These are phyloP conservation scores for Hypoxylon sp. DNA, from an alignment of 2,329 filamentous ascomycete species.

Conservation along the genomic window DNA sequence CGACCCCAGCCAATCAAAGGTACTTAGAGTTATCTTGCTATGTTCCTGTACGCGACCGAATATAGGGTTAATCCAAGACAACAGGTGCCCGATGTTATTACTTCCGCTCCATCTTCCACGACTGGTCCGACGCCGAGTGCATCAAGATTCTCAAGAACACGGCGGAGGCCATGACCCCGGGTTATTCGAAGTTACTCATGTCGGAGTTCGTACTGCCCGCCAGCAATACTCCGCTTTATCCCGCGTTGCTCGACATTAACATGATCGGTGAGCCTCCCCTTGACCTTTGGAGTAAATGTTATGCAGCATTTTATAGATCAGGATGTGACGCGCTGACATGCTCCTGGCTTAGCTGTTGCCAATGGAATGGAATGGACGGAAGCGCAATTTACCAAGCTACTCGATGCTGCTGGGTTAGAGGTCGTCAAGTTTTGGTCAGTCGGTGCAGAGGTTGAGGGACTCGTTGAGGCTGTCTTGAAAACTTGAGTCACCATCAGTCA, in stretches of 20 bases:
- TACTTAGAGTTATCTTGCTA: not conserved
- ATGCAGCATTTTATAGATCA: no score
- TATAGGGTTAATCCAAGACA: not conserved
- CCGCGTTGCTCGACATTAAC: conserved; percentile 49
- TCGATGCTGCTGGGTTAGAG: conserved; percentile 46
- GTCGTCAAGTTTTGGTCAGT: not conserved
- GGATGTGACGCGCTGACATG: conserved; percentile 6
- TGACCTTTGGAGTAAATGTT: not conserved
- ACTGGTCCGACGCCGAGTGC: conserved; percentile 46
- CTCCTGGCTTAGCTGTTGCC: conserved; percentile 33
- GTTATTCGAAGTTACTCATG: conserved; percentile 51
- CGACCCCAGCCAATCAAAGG: conserved; percentile 24
- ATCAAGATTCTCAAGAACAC: conserved; percentile 42
- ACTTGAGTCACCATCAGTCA: not conserved
- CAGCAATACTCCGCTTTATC: conserved; percentile 41
- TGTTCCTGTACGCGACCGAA: not conserved
- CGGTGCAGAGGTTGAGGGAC: not conserved
- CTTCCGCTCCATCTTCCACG: conserved; percentile 46
- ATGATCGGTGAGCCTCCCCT: conserved; percentile 48
- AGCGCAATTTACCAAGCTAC: conserved; percentile 48
- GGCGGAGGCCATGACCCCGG: conserved; percentile 40
- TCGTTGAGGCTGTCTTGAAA: not conserved
- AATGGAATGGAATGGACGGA: conserved; percentile 51
- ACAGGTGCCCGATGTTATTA: conserved; percentile 44
- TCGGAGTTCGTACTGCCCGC: conserved; percentile 50